Percentiles rank a stretch among this genome's conserved stretches.
Conservation (phyloP, 1,139 yeast genomes). For the Geotrichum australiense region DNA sequence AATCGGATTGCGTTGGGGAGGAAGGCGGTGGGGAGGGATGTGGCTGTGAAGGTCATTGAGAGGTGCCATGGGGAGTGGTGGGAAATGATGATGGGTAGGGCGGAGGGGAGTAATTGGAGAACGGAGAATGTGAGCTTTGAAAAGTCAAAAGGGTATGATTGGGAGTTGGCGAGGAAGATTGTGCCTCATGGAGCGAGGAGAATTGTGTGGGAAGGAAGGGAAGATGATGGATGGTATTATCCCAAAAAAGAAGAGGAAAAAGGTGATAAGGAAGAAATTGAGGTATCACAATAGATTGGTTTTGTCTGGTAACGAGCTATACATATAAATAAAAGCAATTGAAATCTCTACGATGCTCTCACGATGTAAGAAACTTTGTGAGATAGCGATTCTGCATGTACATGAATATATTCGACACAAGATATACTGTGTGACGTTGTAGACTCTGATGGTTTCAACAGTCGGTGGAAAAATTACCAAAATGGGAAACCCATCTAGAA, state of each 20-base stretch:
- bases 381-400: too few species aligned
- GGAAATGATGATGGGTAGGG: constrained; percentile 3
- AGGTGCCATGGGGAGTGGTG: constrained; percentile 83
- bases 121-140: constrained; percentile 15
- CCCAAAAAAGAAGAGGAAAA: neutral
- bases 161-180: constrained; percentile 13
- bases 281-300: too few species aligned
- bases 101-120: constrained; percentile 12
- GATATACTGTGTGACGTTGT: too few species aligned
- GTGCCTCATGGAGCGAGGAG: neutral
- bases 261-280: too few species aligned
- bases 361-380: too few species aligned
- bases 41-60: constrained; percentile 62
- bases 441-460: too few species aligned
- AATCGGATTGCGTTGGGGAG: constrained; percentile 85
- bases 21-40: constrained; percentile 60
- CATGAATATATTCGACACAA: too few species aligned
- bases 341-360: too few species aligned
- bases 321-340: neutral
- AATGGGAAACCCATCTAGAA: too few species aligned
- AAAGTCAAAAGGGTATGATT: constrained; percentile 18
- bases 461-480: too few species aligned
- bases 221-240: constrained; percentile 10
- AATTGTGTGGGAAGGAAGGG: neutral
- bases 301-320: neutral